Conservation (phyloP, 176 grass and related monocot species). For the Zoysia pacifica region DNA sequence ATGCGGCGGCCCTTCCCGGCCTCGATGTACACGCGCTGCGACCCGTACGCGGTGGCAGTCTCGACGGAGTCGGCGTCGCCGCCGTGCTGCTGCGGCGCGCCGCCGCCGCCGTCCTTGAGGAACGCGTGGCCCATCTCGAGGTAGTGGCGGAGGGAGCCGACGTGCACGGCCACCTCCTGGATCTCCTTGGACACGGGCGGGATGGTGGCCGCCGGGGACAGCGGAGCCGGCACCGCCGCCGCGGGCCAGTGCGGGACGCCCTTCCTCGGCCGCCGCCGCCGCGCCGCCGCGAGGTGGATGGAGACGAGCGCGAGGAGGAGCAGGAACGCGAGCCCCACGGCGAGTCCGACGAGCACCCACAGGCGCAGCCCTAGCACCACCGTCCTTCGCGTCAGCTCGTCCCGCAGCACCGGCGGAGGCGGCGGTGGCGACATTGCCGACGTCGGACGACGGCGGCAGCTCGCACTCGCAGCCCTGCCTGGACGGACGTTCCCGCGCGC, state of each 20-base stretch:
- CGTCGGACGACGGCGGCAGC: neutral
- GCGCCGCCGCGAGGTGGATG: constrained; percentile 57
- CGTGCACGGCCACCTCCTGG: constrained; percentile 80
- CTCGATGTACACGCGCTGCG: constrained; percentile 81
- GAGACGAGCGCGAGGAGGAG: constrained; percentile 81
- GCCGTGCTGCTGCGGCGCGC: neutral
- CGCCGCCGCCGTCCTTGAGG: constrained; percentile 42
- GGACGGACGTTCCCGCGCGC: neutral
- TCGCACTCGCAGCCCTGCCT: neutral
- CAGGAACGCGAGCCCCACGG: constrained; percentile 72
- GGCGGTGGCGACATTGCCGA: constrained; percentile 45
- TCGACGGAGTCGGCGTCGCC: constrained; percentile 40
- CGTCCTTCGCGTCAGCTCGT: constrained; percentile 68
- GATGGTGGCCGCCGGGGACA: constrained; percentile 49
- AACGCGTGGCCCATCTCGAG: constrained; percentile 43
- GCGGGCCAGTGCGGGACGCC: neutral
- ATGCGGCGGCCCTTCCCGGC: constrained; percentile 78
- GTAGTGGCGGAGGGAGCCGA: constrained; percentile 57
- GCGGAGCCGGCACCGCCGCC: constrained; percentile 6
- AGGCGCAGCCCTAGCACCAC: constrained; percentile 79
- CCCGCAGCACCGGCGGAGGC: constrained; percentile 53
- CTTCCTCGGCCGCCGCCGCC: constrained; percentile 34
- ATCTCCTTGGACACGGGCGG: constrained; percentile 89
- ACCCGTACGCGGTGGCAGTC: constrained; percentile 40
- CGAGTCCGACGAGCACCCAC: constrained; percentile 86